A percentile compares a stretch with the other conserved stretches of the same genome.
Conservation (phyloP, 1,139 yeast genomes). For the Entelexis sorbosivorans region DNA sequence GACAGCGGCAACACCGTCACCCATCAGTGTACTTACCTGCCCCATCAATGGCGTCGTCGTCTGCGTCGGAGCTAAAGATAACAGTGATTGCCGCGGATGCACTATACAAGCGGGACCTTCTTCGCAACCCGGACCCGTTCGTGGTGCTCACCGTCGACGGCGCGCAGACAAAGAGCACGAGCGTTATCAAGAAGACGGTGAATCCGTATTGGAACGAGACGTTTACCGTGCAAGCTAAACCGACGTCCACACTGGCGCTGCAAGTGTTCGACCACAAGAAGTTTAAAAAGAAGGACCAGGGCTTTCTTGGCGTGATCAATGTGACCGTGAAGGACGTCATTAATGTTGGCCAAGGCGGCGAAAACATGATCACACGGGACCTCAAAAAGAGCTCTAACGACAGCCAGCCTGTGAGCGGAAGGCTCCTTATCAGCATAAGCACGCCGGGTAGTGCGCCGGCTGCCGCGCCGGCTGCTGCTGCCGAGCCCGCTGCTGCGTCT, state of each 20-base stretch:
- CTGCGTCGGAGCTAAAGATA: slow-evolving; percentile 28
- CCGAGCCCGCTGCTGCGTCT: slow-evolving; percentile 8
- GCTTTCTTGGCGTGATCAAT: slow-evolving; percentile 94
- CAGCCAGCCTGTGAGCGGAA: slow-evolving; percentile 83
- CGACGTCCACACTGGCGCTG: slow-evolving; percentile 76
- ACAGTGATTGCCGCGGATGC: slow-evolving; percentile 94
- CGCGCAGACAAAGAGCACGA: slow-evolving; percentile 86
- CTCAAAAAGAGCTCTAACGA: slow-evolving; percentile 76
- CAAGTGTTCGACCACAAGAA: slow-evolving; percentile 96
- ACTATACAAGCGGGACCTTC: slow-evolving; percentile 86
- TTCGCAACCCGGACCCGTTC: slow-evolving; percentile 84
- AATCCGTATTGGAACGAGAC: slow-evolving; percentile 98
- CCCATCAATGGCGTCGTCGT: slow-evolving; percentile 7
- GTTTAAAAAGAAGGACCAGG: slow-evolving; percentile 96
- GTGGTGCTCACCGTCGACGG: slow-evolving; percentile 97
- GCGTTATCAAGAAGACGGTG: slow-evolving; percentile 84
- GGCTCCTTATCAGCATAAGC: slow-evolving; percentile 51
- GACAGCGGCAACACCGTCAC: slow-evolving; percentile 4
- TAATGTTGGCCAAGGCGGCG: slow-evolving; percentile 46
- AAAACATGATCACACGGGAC: slow-evolving; percentile 85
- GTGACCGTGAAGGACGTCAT: slow-evolving; percentile 81
- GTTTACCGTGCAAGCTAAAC: slow-evolving; percentile 66
- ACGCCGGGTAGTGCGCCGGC: slow-evolving; percentile 36
- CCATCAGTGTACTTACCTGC: neutral
- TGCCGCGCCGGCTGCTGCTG: neutral